phyloP scores from a whole-genome alignment of 352 stramenopile genomes.

The Globisporangium barbulae region DNA sequence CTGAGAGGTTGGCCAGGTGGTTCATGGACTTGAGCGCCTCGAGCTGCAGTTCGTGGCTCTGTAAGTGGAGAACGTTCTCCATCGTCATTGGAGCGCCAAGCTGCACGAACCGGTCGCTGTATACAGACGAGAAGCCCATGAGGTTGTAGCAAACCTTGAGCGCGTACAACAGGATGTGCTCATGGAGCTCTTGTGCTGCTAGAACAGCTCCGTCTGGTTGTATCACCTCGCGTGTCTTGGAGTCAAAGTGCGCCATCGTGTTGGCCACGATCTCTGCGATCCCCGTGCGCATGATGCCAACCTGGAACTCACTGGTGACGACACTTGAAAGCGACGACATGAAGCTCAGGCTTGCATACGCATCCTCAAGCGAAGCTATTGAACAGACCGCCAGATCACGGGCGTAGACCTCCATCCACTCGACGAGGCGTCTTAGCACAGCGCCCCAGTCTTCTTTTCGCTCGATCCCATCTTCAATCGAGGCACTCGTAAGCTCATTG shows the following conservation, averaged over 20 bases:
- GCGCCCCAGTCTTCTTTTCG: slow-evolving; percentile 34
- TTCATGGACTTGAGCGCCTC: slow-evolving; percentile 34
- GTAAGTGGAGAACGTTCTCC: slow-evolving; percentile 44
- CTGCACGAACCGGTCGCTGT: slow-evolving; percentile 37
- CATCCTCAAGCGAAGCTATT: slow-evolving; percentile 31
- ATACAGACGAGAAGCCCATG: slow-evolving; percentile 34
- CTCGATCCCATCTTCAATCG: not conserved
- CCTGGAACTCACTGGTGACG: slow-evolving; percentile 25
- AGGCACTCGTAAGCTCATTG: not conserved
- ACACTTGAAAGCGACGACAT: slow-evolving; percentile 29
- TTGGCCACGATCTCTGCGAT: slow-evolving; percentile 47
- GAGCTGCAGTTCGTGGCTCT: slow-evolving; percentile 34
- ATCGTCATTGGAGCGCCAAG: slow-evolving; percentile 34
- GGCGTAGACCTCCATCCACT: slow-evolving; percentile 74
- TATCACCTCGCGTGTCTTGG: not conserved
- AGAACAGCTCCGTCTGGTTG: slow-evolving; percentile 6
- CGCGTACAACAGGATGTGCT: slow-evolving; percentile 30
- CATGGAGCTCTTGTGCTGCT: slow-evolving; percentile 12
- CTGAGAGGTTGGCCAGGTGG: slow-evolving; percentile 24
- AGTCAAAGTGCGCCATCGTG: slow-evolving; percentile 27
- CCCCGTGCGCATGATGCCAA: slow-evolving; percentile 30
- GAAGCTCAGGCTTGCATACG: slow-evolving; percentile 41
- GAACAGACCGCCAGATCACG: slow-evolving; percentile 36
- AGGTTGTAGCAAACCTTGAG: slow-evolving; percentile 41
- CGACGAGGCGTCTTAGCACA: slow-evolving; percentile 47